Conservation (phyloP, 2,329 filamentous ascomycete species). For the Polytolypa hystricis region DNA sequence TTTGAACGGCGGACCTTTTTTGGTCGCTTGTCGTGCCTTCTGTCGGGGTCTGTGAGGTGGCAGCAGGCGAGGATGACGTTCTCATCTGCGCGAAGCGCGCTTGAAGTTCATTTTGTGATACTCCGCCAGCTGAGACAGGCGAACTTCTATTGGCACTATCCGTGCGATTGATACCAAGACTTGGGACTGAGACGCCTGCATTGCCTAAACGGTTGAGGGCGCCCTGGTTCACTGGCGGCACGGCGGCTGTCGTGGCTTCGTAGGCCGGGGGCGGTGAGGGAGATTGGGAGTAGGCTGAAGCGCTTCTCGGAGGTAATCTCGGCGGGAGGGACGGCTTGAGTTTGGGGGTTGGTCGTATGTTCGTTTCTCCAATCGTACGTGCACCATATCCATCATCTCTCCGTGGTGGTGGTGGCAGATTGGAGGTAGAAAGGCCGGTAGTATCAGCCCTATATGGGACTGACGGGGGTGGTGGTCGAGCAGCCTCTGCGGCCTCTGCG, state of each 20-base stretch:
- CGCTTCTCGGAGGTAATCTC: conserved; percentile 58
- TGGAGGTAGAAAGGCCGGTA: conserved; percentile 56
- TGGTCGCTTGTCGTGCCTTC: conserved; percentile 39
- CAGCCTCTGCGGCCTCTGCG: conserved; percentile 23
- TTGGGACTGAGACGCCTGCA: conserved; percentile 68
- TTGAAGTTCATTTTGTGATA: conserved; percentile 51
- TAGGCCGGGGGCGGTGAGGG: conserved; percentile 37
- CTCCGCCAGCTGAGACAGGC: conserved; percentile 15
- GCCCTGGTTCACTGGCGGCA: conserved; percentile 40
- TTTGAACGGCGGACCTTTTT: conserved; percentile 50
- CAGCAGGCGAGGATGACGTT: conserved; percentile 22
- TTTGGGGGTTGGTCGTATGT: conserved; percentile 20
- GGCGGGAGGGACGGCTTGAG: conserved; percentile 52
- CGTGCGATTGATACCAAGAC: conserved; percentile 55
- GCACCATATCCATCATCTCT: conserved; percentile 29
- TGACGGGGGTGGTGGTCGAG: conserved; percentile 39
- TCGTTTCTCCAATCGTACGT: conserved; percentile 16
- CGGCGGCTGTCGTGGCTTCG: conserved; percentile 27
- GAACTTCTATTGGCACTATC: conserved; percentile 21
- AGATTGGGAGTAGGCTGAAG: conserved; percentile 37
- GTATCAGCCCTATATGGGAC: conserved; percentile 60
- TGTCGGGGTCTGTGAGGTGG: conserved; percentile 18
- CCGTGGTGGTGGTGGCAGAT: conserved; percentile 60
- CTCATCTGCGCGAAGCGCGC: conserved; percentile 51
- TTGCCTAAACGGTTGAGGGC: conserved; percentile 57